Base-by-base conservation (phyloP, 2,329 filamentous ascomycete species). In the Xylaria sp. region DNA sequence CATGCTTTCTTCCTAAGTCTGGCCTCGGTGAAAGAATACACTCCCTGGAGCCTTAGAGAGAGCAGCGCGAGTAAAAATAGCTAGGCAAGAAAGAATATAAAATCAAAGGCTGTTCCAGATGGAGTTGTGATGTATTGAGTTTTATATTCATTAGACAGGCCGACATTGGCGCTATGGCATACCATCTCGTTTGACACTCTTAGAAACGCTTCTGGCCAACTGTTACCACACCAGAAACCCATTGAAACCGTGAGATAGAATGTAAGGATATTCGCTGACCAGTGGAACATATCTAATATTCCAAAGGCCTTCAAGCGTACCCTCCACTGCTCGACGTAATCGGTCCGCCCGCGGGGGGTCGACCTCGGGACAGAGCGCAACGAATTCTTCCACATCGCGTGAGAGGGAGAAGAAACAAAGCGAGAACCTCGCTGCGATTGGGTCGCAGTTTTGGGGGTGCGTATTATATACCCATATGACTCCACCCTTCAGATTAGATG, bases 391-490 rank as follows among this genome's bases (percentile, higher is more conserved):
- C n/a, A n/a, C n/a, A 4, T 35, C 62, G 9, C 12, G 18, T 2
- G 35, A 57, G 27, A 60, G 29, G 6, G 37, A 58, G 47, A 51
- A 64, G 48, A 60, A 40, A n/a, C 53, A 67, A 64, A n/a, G 35
- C 16, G 16, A 60, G 27, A 35, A 64, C 50, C 47, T 68, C 29
- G n/a, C 23, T 21, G 65, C 60, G 16, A 6, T 66, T 32, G 63
- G 63, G 10, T 42, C 57, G 9, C 63, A 66, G 18, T 66, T 66
- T 57, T 42, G 21, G 50, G 58, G 63, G 63, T 66, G 27, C 6
- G 58, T 61, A 40, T 42, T 23, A 51, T 25, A 6, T 37, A 1
- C 50, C 23, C 10, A 13, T 42, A 4, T 12, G 1, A 5, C 16
- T 16, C 27, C n/a, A 1, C 23, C 1, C 21, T 48, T 2, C 27